These are phyloP conservation scores for Salix koriyanagi DNA, from an alignment of 345 rosid species.

Conservation along the genomic window DNA sequence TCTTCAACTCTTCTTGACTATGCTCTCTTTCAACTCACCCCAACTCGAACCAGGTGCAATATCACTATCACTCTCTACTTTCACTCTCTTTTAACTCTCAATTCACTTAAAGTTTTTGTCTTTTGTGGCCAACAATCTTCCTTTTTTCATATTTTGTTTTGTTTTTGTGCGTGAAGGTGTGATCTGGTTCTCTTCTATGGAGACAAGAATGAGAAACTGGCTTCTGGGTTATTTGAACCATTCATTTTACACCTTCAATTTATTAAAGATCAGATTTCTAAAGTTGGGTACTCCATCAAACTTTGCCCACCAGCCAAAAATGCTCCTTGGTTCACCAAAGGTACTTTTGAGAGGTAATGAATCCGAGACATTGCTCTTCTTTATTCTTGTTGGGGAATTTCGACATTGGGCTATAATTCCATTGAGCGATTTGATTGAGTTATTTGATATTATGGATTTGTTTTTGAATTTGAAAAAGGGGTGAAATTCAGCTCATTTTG, in stretches of 20 bases:
- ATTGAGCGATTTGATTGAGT: not conserved
- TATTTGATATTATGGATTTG: not conserved
- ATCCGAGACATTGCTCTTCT: not conserved
- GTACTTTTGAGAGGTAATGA: constrained; percentile 69
- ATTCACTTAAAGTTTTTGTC: not conserved
- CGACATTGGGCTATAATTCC: not conserved
- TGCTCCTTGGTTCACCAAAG: constrained; percentile 80
- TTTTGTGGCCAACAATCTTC: not conserved
- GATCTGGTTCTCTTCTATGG: constrained; percentile 66
- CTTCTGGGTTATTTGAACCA: constrained; percentile 78
- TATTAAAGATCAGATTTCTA: constrained; percentile 72
- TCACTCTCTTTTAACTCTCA: not conserved
- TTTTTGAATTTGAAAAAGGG: not conserved
- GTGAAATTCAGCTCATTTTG: not conserved
- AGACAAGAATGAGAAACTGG: constrained; percentile 70
- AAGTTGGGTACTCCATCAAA: constrained; percentile 81
- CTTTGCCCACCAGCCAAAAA: constrained; percentile 50
- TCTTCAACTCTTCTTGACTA: constrained; percentile 52
- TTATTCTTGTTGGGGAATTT: not conserved
- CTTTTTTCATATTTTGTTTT: not conserved
- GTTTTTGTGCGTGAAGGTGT: constrained; percentile 42
- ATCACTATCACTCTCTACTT: not conserved
- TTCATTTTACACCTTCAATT: constrained; percentile 71
- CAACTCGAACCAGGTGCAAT: constrained; percentile 76
- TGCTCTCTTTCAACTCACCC: constrained; percentile 84